Conservation (phyloP, 352 stramenopile species). For the Phytophthora ohioensis region DNA sequence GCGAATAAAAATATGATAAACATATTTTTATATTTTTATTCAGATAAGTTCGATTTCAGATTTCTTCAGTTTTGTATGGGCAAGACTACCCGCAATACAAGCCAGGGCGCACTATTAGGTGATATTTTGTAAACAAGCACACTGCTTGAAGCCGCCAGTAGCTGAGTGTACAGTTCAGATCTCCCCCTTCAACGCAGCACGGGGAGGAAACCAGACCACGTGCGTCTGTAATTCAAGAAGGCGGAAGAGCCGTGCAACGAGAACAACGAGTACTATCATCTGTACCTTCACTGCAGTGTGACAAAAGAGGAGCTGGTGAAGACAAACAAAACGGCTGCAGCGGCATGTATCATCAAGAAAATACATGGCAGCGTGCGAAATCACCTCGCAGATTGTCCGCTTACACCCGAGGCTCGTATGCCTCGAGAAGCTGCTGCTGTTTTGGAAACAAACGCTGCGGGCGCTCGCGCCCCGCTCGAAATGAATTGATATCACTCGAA, state of each 20-base stretch:
- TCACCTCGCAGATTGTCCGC: background rate
- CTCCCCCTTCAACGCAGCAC: background rate
- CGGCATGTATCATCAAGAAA: background rate
- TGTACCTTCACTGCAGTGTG: background rate
- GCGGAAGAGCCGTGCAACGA: background rate
- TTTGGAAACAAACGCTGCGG: too few relatives aligned
- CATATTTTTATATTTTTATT: too few relatives aligned
- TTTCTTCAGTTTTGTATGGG: too few relatives aligned
- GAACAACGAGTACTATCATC: background rate
- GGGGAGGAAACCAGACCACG: background rate
- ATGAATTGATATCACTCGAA: background rate
- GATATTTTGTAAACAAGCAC: too few relatives aligned
- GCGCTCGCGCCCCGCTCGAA: background rate
- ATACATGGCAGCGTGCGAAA: background rate
- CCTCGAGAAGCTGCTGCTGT: background rate
- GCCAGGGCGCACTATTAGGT: too few relatives aligned
- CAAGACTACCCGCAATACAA: too few relatives aligned
- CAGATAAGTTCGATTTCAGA: too few relatives aligned
- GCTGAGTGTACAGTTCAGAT: too few relatives aligned
- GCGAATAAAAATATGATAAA: too few relatives aligned
- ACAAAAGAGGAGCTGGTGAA: background rate
- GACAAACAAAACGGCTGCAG: background rate
- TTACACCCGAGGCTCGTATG: background rate
- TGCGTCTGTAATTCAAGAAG: background rate
- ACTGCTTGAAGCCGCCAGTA: too few relatives aligned